phyloP scores from a whole-genome alignment of 768 basidiomycete genomes.

The Mycena leptocephala region DNA sequence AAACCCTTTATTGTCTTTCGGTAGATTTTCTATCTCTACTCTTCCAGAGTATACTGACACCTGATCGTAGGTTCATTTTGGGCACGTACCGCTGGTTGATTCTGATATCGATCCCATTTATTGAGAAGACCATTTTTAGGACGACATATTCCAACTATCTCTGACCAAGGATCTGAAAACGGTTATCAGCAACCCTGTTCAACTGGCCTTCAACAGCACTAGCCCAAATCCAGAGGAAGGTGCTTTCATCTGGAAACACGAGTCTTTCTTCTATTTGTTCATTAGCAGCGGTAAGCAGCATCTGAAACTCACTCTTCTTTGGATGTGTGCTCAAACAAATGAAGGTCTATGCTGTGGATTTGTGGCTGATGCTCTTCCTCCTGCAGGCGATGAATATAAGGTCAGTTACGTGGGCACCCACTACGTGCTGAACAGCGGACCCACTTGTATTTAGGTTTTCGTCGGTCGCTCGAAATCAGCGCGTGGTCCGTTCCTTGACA shows the following conservation, averaged over 20 bases:
- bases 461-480: conserved; percentile 28
- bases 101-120: background rate
- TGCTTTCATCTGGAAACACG: conserved; percentile 31
- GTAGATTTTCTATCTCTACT: background rate
- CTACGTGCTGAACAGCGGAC: background rate
- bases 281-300: conserved; percentile 28
- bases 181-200: conserved; percentile 10
- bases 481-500: conserved; percentile 30
- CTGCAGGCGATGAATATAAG: conserved; percentile 27
- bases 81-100: background rate
- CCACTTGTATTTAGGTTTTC: conserved; percentile 10
- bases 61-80: conserved; percentile 24
- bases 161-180: conserved; percentile 14
- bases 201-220: conserved; percentile 32
- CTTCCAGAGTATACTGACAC: background rate
- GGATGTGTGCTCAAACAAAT: background rate
- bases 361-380: conserved; percentile 22
- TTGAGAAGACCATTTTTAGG: background rate
- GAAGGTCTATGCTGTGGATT: conserved; percentile 32
- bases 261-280: conserved; percentile 25
- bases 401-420: background rate
- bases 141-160: conserved; percentile 24
- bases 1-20: conserved; percentile 23
- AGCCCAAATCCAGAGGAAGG: conserved; percentile 31
- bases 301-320: background rate